Evolutionary conservation across 768 basidiomycete species (phyloP).

Genomic region (Panellus pusillus): DNA sequence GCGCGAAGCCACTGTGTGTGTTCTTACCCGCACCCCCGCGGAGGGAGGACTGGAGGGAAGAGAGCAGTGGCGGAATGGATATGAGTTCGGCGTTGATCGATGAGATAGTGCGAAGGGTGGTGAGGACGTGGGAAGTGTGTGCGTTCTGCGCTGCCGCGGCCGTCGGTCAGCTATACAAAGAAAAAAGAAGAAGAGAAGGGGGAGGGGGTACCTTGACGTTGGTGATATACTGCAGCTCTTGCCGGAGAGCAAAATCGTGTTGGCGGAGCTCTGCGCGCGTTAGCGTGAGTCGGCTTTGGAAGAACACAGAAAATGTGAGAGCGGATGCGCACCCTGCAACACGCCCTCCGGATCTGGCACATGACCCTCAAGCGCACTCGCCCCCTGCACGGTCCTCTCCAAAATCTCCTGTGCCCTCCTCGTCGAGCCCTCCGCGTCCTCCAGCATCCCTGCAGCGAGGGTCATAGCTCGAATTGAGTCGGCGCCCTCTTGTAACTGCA

Average conservation of each 20-base stretch:
- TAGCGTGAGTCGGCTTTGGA: background rate
- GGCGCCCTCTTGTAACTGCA: constrained; percentile 55
- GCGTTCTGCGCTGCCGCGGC: constrained; percentile 52
- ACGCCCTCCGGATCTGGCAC: constrained; percentile 49
- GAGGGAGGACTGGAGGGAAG: constrained; percentile 68
- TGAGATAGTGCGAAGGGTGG: constrained; percentile 73
- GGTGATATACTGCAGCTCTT: constrained; percentile 58
- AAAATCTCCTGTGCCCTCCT: constrained; percentile 60
- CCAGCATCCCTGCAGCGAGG: constrained; percentile 48
- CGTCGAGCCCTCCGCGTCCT: constrained; percentile 57
- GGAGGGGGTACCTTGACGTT: constrained; percentile 50
- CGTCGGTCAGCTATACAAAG: constrained; percentile 23
- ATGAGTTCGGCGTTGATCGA: constrained; percentile 80
- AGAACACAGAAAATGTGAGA: background rate
- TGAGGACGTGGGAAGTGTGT: constrained; percentile 67
- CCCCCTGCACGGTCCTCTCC: constrained; percentile 53
- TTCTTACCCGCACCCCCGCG: constrained; percentile 51
- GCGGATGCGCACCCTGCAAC: constrained; percentile 46
- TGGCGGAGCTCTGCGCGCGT: constrained; percentile 56
- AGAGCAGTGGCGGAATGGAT: constrained; percentile 64
- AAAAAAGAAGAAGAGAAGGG: background rate
- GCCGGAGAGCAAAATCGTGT: constrained; percentile 59
- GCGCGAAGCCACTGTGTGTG: constrained; percentile 62
- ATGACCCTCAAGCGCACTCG: constrained; percentile 57
- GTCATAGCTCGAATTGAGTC: constrained; percentile 56